Evolutionary conservation across 148 eudicot genomes (phyloP).

Genomic region (Nepenthes gracilis): DNA sequence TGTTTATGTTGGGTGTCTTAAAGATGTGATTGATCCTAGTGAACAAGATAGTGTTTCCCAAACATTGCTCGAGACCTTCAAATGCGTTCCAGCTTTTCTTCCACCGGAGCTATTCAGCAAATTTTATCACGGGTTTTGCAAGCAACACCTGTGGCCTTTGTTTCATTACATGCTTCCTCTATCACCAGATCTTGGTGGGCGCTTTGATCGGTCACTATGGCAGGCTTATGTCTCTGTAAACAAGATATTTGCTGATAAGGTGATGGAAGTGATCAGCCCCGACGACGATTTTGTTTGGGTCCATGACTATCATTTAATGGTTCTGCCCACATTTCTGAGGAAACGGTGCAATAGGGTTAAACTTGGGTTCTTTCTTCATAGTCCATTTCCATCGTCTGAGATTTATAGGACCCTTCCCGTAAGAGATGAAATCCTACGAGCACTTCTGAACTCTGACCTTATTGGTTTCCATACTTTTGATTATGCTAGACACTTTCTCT

Average conservation of each 20-base stretch:
- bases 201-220: constrained; percentile 12
- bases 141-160: constrained; percentile 10
- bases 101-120: constrained; percentile 4
- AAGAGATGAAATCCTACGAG: constrained; percentile 8
- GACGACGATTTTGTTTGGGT: constrained; percentile 15
- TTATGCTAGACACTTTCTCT: constrained; percentile 12
- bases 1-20: constrained; percentile 5
- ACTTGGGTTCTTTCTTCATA: constrained; percentile 13
- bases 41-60: constrained; percentile 6
- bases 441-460: constrained; percentile 10
- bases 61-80: constrained; percentile 4
- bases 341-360: constrained; percentile 11
- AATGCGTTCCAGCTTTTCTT: constrained; percentile 5
- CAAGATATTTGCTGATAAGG: constrained; percentile 15
- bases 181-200: constrained; percentile 6
- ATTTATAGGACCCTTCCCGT: constrained; percentile 13
- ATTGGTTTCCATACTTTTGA: constrained; percentile 15
- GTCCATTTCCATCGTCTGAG: constrained; percentile 15
- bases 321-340: constrained; percentile 12
- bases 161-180: constrained; percentile 8
- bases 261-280: constrained; percentile 17
- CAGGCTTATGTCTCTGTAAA: constrained; percentile 16
- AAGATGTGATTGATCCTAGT: neutral
- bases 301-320: constrained; percentile 14
- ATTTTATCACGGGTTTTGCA: constrained; percentile 5